phyloP scores from a whole-genome alignment of 768 basidiomycete species.

The Boletus pseudo-olivaceus region DNA sequence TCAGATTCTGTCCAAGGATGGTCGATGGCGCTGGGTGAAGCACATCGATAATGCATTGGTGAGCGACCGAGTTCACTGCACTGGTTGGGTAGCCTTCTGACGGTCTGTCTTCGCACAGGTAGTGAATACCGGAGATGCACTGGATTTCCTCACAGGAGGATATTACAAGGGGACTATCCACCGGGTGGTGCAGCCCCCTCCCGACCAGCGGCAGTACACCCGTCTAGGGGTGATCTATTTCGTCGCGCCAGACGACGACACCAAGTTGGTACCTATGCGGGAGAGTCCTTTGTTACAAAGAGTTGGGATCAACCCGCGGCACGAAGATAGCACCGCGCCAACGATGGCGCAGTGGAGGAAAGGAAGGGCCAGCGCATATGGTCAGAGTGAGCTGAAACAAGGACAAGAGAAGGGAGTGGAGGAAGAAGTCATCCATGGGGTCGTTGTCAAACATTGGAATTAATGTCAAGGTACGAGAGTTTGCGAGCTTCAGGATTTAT shows the following conservation, averaged over 20 bases:
- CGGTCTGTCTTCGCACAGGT: slow-evolving; percentile 35
- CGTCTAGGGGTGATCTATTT: slow-evolving; percentile 63
- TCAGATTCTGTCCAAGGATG: slow-evolving; percentile 52
- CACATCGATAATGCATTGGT: slow-evolving; percentile 59
- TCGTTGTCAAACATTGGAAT: slow-evolving; percentile 56
- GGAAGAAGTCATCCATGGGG: slow-evolving; percentile 54
- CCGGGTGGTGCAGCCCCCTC: slow-evolving; percentile 57
- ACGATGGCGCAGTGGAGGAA: slow-evolving; percentile 53
- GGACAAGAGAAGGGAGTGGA: slow-evolving; percentile 43
- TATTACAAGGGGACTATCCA: slow-evolving; percentile 60
- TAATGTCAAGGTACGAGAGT: slow-evolving; percentile 16
- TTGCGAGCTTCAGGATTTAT: no score
- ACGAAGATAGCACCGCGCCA: slow-evolving; percentile 40
- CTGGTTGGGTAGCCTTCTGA: not conserved
- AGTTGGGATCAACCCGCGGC: slow-evolving; percentile 37
- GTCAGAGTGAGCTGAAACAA: slow-evolving; percentile 41
- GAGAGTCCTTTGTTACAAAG: slow-evolving; percentile 49
- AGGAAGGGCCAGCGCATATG: slow-evolving; percentile 50
- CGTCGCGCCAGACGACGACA: slow-evolving; percentile 46
- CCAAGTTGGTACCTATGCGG: slow-evolving; percentile 41
- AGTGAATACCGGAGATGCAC: slow-evolving; percentile 56
- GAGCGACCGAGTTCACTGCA: not conserved
- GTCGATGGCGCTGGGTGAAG: slow-evolving; percentile 54
- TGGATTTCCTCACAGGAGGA: slow-evolving; percentile 60
- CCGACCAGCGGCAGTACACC: slow-evolving; percentile 47